Base-by-base conservation (phyloP, 352 stramenopile genomes). In the Phytophthora macrochlamydospora region DNA sequence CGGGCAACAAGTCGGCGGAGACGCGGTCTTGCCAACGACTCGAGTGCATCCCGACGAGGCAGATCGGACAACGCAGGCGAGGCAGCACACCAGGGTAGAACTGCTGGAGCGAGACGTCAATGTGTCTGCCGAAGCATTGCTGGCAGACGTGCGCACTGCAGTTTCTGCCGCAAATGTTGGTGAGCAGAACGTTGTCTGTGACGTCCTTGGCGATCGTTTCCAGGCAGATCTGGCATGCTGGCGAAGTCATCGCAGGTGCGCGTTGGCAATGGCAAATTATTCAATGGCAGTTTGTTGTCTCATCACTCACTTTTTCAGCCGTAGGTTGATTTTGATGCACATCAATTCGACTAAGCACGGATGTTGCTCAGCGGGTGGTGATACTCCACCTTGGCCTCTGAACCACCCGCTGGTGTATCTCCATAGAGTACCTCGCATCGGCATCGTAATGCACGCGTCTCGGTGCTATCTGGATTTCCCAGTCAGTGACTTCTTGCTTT, bases 161-260 rank as follows among this genome's bases (percentile, higher is more conserved):
- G 45, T 40, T 52, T n/a, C 53, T 59, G 1, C 64, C 50, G 24
- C 72, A 79, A 0, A 70, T 37, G 2, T 52, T 43, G 2, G 49
- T 31, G 2, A 66, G 31, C 30, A 69, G 8, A 24, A 45, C 54
- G 1, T 42, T 43, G 7, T 31, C 31, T 11, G 52, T 40, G 6
- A 28, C 48, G 28, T 59, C 32, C 3, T 29, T 49, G 35, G 64
- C 42, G 24, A 63, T 42, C 5, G n/a, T 57, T 13, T 81, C 63
- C 48, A 82, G 61, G 45, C 74, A 82, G 43, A 82, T 73, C 71
- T 79, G 74, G 43, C 74, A 82, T 13, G 67, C 33, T 40, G 66
- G 55, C 13, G 31, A 18, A 18, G 14, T 45, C 64, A 71, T 71
- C 18, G 18, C 18, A 24, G 18, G 18, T 24, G 18, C n/a, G n/a